Conservation (phyloP, 2,329 filamentous ascomycete genomes). For the Helotiales sp. region DNA sequence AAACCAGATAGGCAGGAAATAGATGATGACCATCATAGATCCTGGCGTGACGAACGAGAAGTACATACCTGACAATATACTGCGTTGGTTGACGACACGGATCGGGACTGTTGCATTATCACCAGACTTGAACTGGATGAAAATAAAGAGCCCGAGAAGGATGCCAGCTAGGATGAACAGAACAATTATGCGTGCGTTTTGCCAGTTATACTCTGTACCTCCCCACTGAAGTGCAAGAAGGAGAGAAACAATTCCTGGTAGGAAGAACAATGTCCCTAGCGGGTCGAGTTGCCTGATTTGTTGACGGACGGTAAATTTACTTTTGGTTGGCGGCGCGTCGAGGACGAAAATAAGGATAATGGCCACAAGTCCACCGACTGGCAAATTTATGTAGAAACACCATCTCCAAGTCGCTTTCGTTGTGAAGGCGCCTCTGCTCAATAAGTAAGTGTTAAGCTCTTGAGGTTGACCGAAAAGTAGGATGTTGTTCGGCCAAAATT, state of each 20-base stretch:
- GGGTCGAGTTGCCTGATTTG: constrained; percentile 45
- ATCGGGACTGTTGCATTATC: constrained; percentile 49
- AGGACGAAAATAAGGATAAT: constrained; percentile 31
- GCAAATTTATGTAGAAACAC: constrained; percentile 49
- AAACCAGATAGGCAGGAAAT: constrained; percentile 54
- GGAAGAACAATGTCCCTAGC: constrained; percentile 44
- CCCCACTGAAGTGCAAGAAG: constrained; percentile 45
- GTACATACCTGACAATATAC: constrained; percentile 42
- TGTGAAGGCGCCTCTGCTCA: constrained; percentile 49
- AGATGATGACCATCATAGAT: constrained; percentile 52
- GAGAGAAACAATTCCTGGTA: constrained; percentile 41
- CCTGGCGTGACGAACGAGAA: constrained; percentile 43
- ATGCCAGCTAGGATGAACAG: constrained; percentile 43
- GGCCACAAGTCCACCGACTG: constrained; percentile 37
- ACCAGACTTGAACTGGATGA: constrained; percentile 45
- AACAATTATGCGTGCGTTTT: constrained; percentile 44
- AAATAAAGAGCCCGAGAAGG: constrained; percentile 39
- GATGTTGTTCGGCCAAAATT: neutral
- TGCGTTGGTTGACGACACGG: constrained; percentile 47
- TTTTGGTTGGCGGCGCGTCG: constrained; percentile 21
- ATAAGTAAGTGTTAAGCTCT: neutral
- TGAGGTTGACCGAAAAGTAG: neutral
- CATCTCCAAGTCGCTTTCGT: constrained; percentile 42
- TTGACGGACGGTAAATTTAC: constrained; percentile 45
- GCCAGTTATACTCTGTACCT: constrained; percentile 41